phyloP scores from a whole-genome alignment of 2,329 filamentous ascomycete genomes.

The Colletotrichum sublineola region DNA sequence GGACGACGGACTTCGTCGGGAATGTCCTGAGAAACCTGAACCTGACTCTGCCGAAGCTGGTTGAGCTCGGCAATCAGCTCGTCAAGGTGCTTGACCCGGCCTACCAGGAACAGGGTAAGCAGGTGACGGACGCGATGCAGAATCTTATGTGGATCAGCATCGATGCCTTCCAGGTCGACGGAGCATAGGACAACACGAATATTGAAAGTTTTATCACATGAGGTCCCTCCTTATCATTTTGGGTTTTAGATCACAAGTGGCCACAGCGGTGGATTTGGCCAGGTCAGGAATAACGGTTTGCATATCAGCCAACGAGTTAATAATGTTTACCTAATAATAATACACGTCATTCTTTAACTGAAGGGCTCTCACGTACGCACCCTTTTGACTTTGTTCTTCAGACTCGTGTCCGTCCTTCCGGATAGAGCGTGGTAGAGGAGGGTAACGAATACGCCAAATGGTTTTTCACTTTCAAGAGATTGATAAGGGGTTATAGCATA shows the following conservation, averaged over 20 bases:
- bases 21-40: neutral
- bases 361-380: too few relatives aligned
- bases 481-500: too few relatives aligned
- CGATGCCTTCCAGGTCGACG: neutral
- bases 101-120: neutral
- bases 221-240: too few relatives aligned
- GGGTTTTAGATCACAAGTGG: neutral
- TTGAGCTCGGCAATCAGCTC: neutral
- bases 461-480: neutral
- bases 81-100: neutral
- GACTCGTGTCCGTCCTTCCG: too few relatives aligned
- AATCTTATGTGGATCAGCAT: neutral
- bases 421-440: neutral
- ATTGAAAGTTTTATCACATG: neutral
- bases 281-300: neutral
- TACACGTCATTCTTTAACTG: neutral
- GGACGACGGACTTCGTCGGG: neutral
- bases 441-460: neutral
- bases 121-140: neutral
- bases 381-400: too few relatives aligned
- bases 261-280: too few relatives aligned
- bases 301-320: neutral
- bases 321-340: conserved; percentile 2
- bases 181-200: neutral
- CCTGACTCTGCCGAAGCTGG: neutral